Percentiles rank a stretch among this genome's conserved stretches.
Evolutionary conservation across 345 rosid genomes (phyloP).

Genomic region (Combretum micranthum): DNA sequence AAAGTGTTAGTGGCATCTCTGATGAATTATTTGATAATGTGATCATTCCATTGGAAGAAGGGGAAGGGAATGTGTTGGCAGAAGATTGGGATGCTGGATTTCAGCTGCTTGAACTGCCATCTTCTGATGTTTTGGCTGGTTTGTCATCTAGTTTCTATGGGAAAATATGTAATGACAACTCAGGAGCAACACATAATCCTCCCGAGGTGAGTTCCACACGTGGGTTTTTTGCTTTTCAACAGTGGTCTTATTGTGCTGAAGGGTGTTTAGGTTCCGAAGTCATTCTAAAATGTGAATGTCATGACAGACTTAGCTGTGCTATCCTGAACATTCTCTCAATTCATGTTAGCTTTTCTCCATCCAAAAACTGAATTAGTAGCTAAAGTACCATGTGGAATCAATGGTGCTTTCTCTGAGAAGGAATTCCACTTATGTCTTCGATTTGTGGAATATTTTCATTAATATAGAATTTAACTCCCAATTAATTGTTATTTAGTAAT

Average conservation of each 20-base stretch:
- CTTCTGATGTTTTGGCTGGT: slow-evolving; percentile 40
- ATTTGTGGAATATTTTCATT: too few species aligned
- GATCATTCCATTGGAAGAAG: slow-evolving; percentile 54
- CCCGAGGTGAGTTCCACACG: slow-evolving; percentile 37
- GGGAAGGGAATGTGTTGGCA: slow-evolving; percentile 26
- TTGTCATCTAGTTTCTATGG: slow-evolving; percentile 31
- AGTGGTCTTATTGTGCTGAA: neutral
- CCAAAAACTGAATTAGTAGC: too few species aligned
- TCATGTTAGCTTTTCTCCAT: too few species aligned
- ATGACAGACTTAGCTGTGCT: too few species aligned
- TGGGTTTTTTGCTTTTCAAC: neutral
- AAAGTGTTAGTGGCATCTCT: slow-evolving; percentile 33
- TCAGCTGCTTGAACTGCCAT: slow-evolving; percentile 59
- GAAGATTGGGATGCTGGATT: slow-evolving; percentile 66
- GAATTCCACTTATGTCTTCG: too few species aligned
- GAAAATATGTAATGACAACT: slow-evolving; percentile 14
- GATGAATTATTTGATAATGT: slow-evolving; percentile 51
- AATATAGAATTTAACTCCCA: too few species aligned
- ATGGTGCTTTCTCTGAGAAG: too few species aligned
- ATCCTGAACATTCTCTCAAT: too few species aligned
- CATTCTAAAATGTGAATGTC: too few species aligned
- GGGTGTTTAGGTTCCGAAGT: too few species aligned
- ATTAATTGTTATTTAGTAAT: too few species aligned
- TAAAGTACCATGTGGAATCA: too few species aligned
- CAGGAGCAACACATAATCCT: slow-evolving; percentile 14